These are phyloP conservation scores for Paracamarosporium sp. DNA, from an alignment of 2,329 filamentous ascomycete genomes.

Conservation along the genomic window DNA sequence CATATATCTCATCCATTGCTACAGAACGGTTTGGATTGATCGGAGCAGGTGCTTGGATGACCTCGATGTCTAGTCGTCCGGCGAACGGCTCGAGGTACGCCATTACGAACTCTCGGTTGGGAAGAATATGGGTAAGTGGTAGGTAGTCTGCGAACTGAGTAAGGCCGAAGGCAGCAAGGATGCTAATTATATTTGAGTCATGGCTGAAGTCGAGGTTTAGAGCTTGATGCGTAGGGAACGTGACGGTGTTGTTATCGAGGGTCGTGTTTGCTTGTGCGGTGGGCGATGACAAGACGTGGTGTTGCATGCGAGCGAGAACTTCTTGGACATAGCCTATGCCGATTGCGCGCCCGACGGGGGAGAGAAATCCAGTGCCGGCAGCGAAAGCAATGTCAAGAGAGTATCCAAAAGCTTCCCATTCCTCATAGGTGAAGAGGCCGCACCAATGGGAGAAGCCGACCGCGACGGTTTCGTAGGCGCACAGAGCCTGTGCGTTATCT, in stretches of 20 bases:
- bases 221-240: conserved; percentile 75
- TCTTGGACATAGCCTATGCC: conserved; percentile 74
- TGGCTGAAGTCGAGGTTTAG: conserved; percentile 82
- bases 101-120: conserved; percentile 67
- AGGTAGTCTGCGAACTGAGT: conserved; percentile 70
- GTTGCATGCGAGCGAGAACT: conserved; percentile 72
- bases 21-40: conserved; percentile 47
- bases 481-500: conserved; percentile 73
- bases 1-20: conserved; percentile 51
- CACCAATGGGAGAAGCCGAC: conserved; percentile 79
- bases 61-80: conserved; percentile 74
- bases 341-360: conserved; percentile 72
- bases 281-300: conserved; percentile 60
- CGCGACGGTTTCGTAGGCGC: conserved; percentile 79
- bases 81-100: conserved; percentile 75
- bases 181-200: conserved; percentile 74
- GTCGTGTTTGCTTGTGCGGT: conserved; percentile 66
- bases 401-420: conserved; percentile 78
- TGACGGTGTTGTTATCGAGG: conserved; percentile 69
- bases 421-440: conserved; percentile 74
- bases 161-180: conserved; percentile 76
- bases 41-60: conserved; percentile 72
- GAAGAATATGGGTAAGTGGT: conserved; percentile 61
- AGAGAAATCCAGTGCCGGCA: conserved; percentile 67
- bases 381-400: conserved; percentile 71